Evolutionary conservation across 768 basidiomycete genomes (phyloP), one percentile per base, ranked within the genome.

Genomic region (Tulasnella sp.): DNA sequence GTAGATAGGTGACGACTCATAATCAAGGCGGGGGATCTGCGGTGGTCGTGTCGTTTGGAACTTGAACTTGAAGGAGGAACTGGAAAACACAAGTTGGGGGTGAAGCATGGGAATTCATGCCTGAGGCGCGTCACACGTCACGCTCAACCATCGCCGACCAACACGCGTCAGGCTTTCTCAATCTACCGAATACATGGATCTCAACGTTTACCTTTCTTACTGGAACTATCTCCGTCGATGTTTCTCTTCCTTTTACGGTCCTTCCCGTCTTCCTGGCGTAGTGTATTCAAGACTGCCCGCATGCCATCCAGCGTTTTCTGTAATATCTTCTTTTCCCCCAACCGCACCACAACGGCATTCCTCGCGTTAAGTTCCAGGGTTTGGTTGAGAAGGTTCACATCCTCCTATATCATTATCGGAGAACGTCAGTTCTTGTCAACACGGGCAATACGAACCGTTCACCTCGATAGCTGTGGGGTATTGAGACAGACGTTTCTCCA

Each of bases 241-340:
- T 32, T 32, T 23, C 55, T 41, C 17, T 57, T 57, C 29, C 42
- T 48, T 21, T 34, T 43, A 17, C 39, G 32, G 17, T 43, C 43
- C 46, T 46, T 57, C 11, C 52, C 15, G 8, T 40, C 19, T 14
- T 36, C 32, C 1, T 48, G 4, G 29, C 23, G 25, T 32, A 35
- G 34, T 37, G 6, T 19, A 3, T 48, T 32, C 17, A 54, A 55
- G 4, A 56, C 55, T 2, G 12, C 45, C 15, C 62, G 54, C 19
- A 61, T 40, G 35, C 61, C 57, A 4, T 57, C 37, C 41, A 71
- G 62, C 0, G 68, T 59, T 1, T 61, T 62, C 2, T 63, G 65
- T 53, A 92, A 64, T 11, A 91, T 80, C 21, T 76, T 70, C 69
- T 90, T 90, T 71, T 93, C 90, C 3, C 86, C 86, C 8, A 87